A percentile compares a stretch with the other conserved stretches of the same genome.
These are phyloP conservation scores for Trametes gibbosa DNA, from an alignment of 768 basidiomycete species.

Conservation along the genomic window DNA sequence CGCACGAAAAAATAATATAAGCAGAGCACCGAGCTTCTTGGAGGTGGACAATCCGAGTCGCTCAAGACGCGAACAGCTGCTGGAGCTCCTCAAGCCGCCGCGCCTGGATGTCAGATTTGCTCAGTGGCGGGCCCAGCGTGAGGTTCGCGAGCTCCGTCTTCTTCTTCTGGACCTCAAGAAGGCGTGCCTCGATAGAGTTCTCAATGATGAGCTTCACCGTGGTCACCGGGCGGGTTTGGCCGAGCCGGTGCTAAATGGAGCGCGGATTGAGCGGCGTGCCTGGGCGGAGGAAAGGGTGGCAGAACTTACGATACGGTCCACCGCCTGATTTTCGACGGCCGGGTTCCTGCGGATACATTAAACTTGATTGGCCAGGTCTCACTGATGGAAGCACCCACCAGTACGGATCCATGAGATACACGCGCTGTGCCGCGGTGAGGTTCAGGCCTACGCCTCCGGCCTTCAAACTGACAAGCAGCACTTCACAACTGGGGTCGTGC, in stretches of 20 bases:
- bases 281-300: background rate
- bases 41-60: slow-evolving; percentile 8
- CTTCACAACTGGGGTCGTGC: slow-evolving; percentile 86
- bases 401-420: slow-evolving; percentile 96
- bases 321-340: slow-evolving; percentile 95
- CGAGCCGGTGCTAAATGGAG: slow-evolving; percentile 78
- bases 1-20: slow-evolving; percentile 11
- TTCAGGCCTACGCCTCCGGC: slow-evolving; percentile 98
- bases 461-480: slow-evolving; percentile 91
- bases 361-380: slow-evolving; percentile 7
- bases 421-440: slow-evolving; percentile 89
- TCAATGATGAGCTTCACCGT: slow-evolving; percentile 93
- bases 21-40: too few species aligned
- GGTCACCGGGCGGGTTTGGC: slow-evolving; percentile 88
- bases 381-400: slow-evolving; percentile 49
- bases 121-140: slow-evolving; percentile 84
- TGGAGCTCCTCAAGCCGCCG: slow-evolving; percentile 87
- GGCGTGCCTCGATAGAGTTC: slow-evolving; percentile 88
- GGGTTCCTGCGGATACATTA: slow-evolving; percentile 66
- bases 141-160: slow-evolving; percentile 94
- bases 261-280: background rate
- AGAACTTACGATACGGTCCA: slow-evolving; percentile 86
- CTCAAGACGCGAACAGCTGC: slow-evolving; percentile 55
- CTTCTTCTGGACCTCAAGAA: slow-evolving; percentile 91
- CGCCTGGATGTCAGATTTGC: slow-evolving; percentile 83